Evolutionary conservation across 1,284 basidiomycete genomes (phyloP), one percentile per base, ranked within the genome.

Genomic region (Exobasidium cylindrosporum): DNA sequence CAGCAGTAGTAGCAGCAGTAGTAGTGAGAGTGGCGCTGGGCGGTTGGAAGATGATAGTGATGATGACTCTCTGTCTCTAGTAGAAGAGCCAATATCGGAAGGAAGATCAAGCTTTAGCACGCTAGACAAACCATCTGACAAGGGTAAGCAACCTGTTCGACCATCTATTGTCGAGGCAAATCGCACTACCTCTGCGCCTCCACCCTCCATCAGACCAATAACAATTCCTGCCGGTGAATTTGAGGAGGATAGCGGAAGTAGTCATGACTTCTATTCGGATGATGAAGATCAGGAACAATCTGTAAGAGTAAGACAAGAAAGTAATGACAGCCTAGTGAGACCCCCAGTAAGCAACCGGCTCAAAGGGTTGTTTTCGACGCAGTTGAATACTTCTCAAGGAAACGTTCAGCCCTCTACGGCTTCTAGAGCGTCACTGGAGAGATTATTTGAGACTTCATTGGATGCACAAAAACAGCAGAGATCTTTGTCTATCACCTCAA

Each of bases 301-400:
- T 7, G 21, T 7, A 24, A 7, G 14, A 31, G 23, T 10, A 21
- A 50, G 47, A 17, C 35, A 17, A 10, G 47, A 13, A 50, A 50
- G 26, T 28, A 24, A 50, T 6, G 47, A 50, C 14, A n/a, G 14
- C 21, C 7, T 47, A 6, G 17, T 26, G n/a, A 52, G 60, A 2
- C 45, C 35, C 5, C 29, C 60, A 14, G 56, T 62, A 1, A 29
- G 54, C 7, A 40, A 55, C 2, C 57, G 60, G 17, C 44, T 62
- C 3, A 57, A 58, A 29, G 60, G 54, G 4, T 30, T 62, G 14
- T 62, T 62, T 50, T 45, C 26, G 24, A 49, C 56, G 6, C 56
- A 24, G 3, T 45, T 62, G 13, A 30, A 57, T 11, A 14, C 23
- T 11, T 4, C 29, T 13, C 4, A 50, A 56, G 54, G 7, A 23